These are phyloP conservation scores for Hypoxylon sp. DNA, from an alignment of 2,329 filamentous ascomycete genomes.

Conservation along the genomic window DNA sequence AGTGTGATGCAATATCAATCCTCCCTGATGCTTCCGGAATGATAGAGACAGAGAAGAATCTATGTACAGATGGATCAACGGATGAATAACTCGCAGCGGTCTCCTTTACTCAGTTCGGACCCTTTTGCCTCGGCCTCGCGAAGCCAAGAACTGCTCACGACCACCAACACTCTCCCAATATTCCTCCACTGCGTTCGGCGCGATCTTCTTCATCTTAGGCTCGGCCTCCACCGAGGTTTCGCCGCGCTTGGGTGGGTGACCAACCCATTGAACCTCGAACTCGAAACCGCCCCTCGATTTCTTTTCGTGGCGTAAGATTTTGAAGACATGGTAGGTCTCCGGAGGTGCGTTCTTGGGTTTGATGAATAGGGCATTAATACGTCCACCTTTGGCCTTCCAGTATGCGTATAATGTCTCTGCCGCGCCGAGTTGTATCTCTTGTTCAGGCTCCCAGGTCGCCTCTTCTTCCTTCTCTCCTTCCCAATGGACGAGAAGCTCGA, in stretches of 20 bases:
- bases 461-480: conserved; percentile 48
- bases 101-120: conserved; percentile 20
- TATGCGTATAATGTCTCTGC: conserved; percentile 54
- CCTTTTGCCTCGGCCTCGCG: conserved; percentile 52
- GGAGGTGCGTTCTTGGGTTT: conserved; percentile 47
- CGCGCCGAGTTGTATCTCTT: conserved; percentile 55
- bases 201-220: conserved; percentile 50
- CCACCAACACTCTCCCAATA: conserved; percentile 54
- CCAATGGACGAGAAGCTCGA: conserved; percentile 56
- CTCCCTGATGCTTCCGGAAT: conserved; percentile 20
- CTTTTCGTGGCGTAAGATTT: conserved; percentile 52
- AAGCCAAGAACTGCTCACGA: conserved; percentile 48
- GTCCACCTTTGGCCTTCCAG: conserved; percentile 55
- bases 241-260: conserved; percentile 49
- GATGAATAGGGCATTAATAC: conserved; percentile 51
- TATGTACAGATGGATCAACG: conserved; percentile 32
- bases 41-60: conserved; percentile 7
- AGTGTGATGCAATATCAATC: conserved; percentile 34
- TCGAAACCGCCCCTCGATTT: conserved; percentile 50
- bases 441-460: conserved; percentile 55
- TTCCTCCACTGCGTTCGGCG: conserved; percentile 46
- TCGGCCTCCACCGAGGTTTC: conserved; percentile 54
- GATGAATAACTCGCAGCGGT: not conserved
- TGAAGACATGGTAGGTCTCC: conserved; percentile 53
- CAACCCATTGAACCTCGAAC: conserved; percentile 56